Conservation (phyloP, 2,329 filamentous ascomycete species). For the Coniochaeta hoffmannii region DNA sequence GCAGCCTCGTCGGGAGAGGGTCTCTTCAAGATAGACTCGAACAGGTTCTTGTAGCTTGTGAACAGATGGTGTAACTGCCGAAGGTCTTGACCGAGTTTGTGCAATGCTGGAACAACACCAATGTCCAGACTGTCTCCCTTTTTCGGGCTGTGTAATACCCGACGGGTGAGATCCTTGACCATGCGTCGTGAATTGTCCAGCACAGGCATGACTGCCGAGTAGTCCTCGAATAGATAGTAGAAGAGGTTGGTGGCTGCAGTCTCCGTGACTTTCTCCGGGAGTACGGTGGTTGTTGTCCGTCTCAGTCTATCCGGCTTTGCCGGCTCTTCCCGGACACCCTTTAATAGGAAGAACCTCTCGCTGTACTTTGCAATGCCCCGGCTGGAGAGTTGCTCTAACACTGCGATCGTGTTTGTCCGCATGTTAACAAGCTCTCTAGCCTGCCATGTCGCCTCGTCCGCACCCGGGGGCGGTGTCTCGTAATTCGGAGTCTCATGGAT, state of each 20-base stretch:
- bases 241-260: constrained; percentile 55
- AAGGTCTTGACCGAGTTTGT: constrained; percentile 53
- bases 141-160: background rate
- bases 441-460: constrained; percentile 12
- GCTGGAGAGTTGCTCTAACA: constrained; percentile 30
- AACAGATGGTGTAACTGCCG: constrained; percentile 54
- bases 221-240: constrained; percentile 62
- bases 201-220: constrained; percentile 50
- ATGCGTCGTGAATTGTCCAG: constrained; percentile 37
- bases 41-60: constrained; percentile 51
- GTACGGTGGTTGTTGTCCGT: background rate
- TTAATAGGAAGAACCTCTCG: constrained; percentile 32
- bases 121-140: constrained; percentile 23
- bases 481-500: constrained; percentile 52
- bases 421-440: constrained; percentile 24
- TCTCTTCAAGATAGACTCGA: constrained; percentile 45
- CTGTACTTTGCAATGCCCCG: constrained; percentile 29
- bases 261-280: constrained; percentile 20
- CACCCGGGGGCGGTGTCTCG: constrained; percentile 17
- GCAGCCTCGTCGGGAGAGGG: background rate
- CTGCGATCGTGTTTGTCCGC: constrained; percentile 28
- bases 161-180: constrained; percentile 32
- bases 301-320: constrained; percentile 6
- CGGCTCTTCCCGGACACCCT: constrained; percentile 25
- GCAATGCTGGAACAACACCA: constrained; percentile 45